These are phyloP conservation scores for Quercus phellos DNA, from an alignment of 331 rosid species.

Conservation along the genomic window DNA sequence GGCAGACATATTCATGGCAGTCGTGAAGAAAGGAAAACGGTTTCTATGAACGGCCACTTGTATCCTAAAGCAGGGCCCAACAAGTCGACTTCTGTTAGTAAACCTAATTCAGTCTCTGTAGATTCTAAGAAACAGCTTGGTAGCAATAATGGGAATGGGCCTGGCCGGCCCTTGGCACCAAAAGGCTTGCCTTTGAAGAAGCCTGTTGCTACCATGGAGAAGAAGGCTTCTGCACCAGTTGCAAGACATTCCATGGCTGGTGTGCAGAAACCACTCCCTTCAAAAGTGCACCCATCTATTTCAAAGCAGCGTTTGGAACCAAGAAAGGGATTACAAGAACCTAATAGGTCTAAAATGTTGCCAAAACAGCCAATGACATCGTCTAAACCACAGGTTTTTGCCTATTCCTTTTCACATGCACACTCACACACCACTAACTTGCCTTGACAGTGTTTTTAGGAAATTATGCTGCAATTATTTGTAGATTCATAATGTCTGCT, in stretches of 20 bases:
- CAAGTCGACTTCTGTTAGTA: slow-evolving; percentile 44
- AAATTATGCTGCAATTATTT: not conserved
- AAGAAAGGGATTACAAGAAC: slow-evolving; percentile 42
- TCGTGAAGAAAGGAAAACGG: slow-evolving; percentile 38
- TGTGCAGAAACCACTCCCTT: slow-evolving; percentile 37
- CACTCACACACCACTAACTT: not conserved
- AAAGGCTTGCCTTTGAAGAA: slow-evolving; percentile 50
- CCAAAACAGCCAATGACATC: slow-evolving; percentile 49
- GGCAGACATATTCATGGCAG: slow-evolving; percentile 30
- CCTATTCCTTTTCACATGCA: not conserved
- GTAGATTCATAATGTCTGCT: slow-evolving; percentile 11
- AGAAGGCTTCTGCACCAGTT: slow-evolving; percentile 39
- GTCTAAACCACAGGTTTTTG: slow-evolving; percentile 58
- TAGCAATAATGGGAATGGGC: slow-evolving; percentile 51
- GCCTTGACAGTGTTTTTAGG: not conserved
- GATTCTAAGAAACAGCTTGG: slow-evolving; percentile 63
- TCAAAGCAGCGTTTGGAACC: slow-evolving; percentile 42
- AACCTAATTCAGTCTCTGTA: slow-evolving; percentile 25
- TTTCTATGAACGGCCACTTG: slow-evolving; percentile 30
- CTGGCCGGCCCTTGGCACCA: slow-evolving; percentile 52
- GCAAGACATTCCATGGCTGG: slow-evolving; percentile 36
- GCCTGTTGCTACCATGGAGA: slow-evolving; percentile 37
- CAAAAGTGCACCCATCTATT: slow-evolving; percentile 38
- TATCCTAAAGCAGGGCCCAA: slow-evolving; percentile 38
- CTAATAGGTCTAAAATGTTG: slow-evolving; percentile 42